Conservation (phyloP, 257 asterid species). For the Lithospermum erythrorhizon region DNA sequence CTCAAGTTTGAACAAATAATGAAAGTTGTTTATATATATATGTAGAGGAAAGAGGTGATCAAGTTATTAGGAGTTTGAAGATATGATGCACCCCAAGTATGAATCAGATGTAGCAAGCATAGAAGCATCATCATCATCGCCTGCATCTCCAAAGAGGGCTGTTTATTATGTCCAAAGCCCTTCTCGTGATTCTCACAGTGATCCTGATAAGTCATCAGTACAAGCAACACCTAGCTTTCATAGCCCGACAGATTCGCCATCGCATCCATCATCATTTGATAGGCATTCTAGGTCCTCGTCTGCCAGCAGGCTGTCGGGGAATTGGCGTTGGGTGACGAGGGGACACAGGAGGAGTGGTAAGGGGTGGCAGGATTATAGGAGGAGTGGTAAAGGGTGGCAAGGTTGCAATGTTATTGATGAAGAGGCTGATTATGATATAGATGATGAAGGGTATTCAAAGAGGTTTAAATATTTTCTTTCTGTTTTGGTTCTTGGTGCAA, state of each 20-base stretch:
- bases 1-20: neutral
- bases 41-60: neutral
- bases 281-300: constrained; percentile 38
- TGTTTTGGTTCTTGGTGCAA: constrained; percentile 11
- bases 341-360: constrained; percentile 26
- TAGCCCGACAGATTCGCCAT: constrained; percentile 43
- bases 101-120: constrained; percentile 42
- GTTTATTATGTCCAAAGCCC: constrained; percentile 61
- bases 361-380: constrained; percentile 30
- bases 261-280: constrained; percentile 13
- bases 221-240: constrained; percentile 20
- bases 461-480: constrained; percentile 16
- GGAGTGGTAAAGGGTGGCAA: constrained; percentile 26
- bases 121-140: constrained; percentile 32
- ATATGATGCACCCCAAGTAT: constrained; percentile 29
- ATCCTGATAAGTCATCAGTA: constrained; percentile 26
- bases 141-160: constrained; percentile 20
- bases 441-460: constrained; percentile 4
- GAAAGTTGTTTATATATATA: neutral
- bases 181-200: constrained; percentile 49
- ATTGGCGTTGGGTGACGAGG: constrained; percentile 14
- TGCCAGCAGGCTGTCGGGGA: constrained; percentile 44
- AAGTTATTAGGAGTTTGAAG: neutral
- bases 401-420: constrained; percentile 38
- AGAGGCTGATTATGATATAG: constrained; percentile 24